phyloP scores from a whole-genome alignment of 2,329 filamentous ascomycete genomes.

The Penicillium sp. region DNA sequence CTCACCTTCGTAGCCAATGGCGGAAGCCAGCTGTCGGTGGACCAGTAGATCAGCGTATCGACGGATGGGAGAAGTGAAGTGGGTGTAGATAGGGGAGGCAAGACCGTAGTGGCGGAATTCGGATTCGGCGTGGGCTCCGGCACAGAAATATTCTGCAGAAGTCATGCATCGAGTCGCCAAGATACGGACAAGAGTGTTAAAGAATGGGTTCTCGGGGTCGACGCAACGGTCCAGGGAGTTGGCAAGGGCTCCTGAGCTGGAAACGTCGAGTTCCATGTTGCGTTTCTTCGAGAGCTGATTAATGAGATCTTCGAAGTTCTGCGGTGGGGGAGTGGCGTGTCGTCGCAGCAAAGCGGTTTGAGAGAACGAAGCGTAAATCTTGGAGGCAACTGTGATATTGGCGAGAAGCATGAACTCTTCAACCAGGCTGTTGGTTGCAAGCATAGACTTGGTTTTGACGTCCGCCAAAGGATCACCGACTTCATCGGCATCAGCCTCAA shows the following conservation, averaged over 20 bases:
- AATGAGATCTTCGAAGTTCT: constrained; percentile 91
- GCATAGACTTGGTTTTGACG: constrained; percentile 89
- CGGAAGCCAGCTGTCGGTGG: constrained; percentile 90
- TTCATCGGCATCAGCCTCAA: constrained; percentile 92
- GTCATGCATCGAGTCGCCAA: constrained; percentile 99
- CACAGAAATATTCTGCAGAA: constrained; percentile 96
- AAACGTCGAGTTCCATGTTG: constrained; percentile 74
- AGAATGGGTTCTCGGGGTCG: constrained; percentile 82
- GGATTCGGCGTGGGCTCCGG: constrained; percentile 85
- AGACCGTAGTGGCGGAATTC: constrained; percentile 98
- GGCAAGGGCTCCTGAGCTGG: constrained; percentile 89
- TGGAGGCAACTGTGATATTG: constrained; percentile 89
- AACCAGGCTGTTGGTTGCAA: constrained; percentile 95
- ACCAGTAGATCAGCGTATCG: constrained; percentile 96
- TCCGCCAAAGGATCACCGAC: constrained; percentile 88
- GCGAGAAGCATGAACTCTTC: constrained; percentile 99
- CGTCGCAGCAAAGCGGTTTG: constrained; percentile 93
- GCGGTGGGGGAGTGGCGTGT: constrained; percentile 87
- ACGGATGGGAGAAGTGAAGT: constrained; percentile 96
- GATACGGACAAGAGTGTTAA: constrained; percentile 97
- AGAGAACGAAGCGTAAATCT: constrained; percentile 88
- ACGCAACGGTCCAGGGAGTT: constrained; percentile 85
- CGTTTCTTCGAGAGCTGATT: constrained; percentile 89
- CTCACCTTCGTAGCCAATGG: constrained; percentile 76
- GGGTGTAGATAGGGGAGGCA: constrained; percentile 95